A percentile compares a stretch with the other conserved stretches of the same genome.
Conservation (phyloP, 768 basidiomycete species). For the Pleurotus sapidus region DNA sequence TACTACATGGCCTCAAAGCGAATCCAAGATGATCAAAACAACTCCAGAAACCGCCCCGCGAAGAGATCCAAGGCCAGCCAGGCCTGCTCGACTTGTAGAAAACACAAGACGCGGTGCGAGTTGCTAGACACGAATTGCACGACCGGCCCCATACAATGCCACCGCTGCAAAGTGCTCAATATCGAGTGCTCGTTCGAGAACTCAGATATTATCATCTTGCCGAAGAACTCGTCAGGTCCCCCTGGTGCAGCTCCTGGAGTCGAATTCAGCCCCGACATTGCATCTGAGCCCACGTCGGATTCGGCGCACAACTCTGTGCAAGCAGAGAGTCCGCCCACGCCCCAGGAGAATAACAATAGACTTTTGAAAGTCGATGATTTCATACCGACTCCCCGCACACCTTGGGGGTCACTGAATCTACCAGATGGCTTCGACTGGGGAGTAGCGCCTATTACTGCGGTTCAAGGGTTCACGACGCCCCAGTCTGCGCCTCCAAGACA, state of each 20-base stretch:
- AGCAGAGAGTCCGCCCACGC: not conserved
- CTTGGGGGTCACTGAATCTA: conserved; percentile 36
- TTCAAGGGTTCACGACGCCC: conserved; percentile 36
- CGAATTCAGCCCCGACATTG: not conserved
- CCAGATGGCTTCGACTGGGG: conserved; percentile 41
- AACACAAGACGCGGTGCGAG: conserved; percentile 49
- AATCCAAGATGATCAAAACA: conserved; percentile 7
- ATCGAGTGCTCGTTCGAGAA: conserved; percentile 39
- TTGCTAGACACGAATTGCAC: conserved; percentile 33
- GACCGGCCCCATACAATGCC: conserved; percentile 33
- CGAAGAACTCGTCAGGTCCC: conserved; percentile 1
- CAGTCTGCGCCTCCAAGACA: not conserved
- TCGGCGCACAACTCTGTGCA: not conserved
- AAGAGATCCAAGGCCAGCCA: conserved; percentile 43
- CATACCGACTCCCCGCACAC: conserved; percentile 24
- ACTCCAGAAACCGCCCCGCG: not conserved
- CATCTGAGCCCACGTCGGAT: not conserved
- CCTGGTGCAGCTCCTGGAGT: not conserved
- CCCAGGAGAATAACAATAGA: not conserved
- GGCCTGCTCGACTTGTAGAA: conserved; percentile 42
- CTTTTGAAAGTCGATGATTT: conserved; percentile 23
- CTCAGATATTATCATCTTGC: not conserved
- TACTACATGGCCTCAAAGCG: conserved; percentile 1
- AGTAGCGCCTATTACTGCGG: conserved; percentile 42
- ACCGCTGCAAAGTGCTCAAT: conserved; percentile 46